These are phyloP conservation scores for Lantana camara DNA, from an alignment of 257 asterid species.

Conservation along the genomic window DNA sequence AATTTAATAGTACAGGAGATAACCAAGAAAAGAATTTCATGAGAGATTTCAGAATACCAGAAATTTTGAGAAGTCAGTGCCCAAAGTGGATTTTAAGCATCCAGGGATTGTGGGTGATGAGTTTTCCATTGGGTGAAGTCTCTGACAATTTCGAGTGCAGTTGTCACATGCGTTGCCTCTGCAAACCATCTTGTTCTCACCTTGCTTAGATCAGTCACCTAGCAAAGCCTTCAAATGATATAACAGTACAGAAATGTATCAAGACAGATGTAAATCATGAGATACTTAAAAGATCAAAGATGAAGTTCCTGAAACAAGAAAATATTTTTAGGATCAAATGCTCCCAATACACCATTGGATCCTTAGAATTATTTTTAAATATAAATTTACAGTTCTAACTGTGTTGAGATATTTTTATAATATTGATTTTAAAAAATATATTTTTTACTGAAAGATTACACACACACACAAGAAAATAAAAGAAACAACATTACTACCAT, in stretches of 20 bases:
- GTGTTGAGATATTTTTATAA: neutral
- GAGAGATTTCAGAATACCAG: conserved; percentile 29
- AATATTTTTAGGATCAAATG: neutral
- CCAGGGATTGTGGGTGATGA: conserved; percentile 5
- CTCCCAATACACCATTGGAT: neutral
- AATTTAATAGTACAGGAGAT: neutral
- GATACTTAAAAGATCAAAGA: neutral
- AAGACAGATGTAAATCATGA: neutral
- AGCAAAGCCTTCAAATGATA: neutral
- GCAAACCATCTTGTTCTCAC: conserved; percentile 20
- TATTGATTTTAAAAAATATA: neutral
- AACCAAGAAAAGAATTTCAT: neutral
- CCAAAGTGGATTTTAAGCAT: conserved; percentile 33
- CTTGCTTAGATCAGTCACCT: neutral
- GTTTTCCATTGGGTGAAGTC: conserved; percentile 2
- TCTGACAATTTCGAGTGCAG: conserved; percentile 10
- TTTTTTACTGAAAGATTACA: neutral
- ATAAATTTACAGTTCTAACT: neutral
- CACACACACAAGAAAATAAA: neutral
- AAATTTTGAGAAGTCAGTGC: conserved; percentile 14
- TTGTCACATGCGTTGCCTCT: conserved; percentile 14
- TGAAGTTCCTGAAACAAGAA: conserved; percentile 12
- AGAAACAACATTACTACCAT: neutral
- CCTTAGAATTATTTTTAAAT: neutral
- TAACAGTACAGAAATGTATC: neutral